Evolutionary conservation across 1,284 basidiomycete species (phyloP).

Genomic region (Cerioporus squamosus): DNA sequence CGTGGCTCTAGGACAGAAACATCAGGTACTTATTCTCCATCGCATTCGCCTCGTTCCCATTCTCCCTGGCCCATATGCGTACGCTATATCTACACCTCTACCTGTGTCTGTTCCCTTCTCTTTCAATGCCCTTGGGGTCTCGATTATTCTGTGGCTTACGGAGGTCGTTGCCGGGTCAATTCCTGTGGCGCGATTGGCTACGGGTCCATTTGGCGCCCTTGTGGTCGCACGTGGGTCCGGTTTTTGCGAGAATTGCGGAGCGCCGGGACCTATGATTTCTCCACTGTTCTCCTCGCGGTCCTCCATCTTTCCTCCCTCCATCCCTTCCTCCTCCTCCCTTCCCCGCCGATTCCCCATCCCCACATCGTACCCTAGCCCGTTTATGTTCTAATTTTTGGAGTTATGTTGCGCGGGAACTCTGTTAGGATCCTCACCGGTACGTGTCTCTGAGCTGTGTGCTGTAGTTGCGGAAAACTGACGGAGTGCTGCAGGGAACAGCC

Average conservation of each 20-base stretch:
- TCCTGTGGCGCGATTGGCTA: not conserved
- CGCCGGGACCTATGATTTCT: constrained; percentile 21
- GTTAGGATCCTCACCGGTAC: constrained; percentile 91
- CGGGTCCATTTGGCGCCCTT: constrained; percentile 1
- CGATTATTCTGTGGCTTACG: too few relatives aligned
- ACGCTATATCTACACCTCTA: too few relatives aligned
- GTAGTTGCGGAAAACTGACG: constrained; percentile 10
- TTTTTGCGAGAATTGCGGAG: constrained; percentile 27
- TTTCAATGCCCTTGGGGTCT: too few relatives aligned
- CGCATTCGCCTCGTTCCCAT: too few relatives aligned
- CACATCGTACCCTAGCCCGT: constrained; percentile 14
- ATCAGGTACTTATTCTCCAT: not conserved
- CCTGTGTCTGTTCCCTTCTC: too few relatives aligned
- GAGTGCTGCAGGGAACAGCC: constrained; percentile 83
- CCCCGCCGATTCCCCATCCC: constrained; percentile 10
- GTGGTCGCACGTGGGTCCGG: constrained; percentile 22
- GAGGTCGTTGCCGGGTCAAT: not conserved
- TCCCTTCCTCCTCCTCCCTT: not conserved
- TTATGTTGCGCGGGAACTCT: constrained; percentile 90
- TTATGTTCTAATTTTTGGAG: constrained; percentile 37
- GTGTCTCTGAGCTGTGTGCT: constrained; percentile 33
- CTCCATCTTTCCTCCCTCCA: constrained; percentile 1
- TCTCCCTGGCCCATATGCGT: too few relatives aligned
- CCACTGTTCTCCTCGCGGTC: not conserved
- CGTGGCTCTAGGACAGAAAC: not conserved